Percentiles rank a stretch among this genome's conserved stretches.
Evolutionary conservation across 2,329 filamentous ascomycete species (phyloP).

Genomic region (Trichoderma harzianum): DNA sequence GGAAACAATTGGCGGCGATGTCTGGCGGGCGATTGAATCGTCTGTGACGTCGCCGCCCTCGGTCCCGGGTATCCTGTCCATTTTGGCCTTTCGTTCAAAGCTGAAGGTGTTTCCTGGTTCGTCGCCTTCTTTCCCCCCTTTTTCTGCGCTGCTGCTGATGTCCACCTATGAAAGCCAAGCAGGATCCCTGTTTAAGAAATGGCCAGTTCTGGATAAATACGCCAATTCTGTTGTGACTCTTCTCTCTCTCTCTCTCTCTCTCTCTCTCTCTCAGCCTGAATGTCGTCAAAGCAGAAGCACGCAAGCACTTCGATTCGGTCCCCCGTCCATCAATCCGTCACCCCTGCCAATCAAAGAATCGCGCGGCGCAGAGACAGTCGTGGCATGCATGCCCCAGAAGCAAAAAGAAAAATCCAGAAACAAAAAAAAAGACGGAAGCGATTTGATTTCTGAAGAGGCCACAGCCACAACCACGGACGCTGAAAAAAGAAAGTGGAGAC

Average conservation of each 20-base stretch:
- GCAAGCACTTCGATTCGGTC: neutral
- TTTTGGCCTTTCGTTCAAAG: neutral
- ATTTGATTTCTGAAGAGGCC: neutral
- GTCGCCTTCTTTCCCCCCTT: neutral
- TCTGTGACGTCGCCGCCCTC: neutral
- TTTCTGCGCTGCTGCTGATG: neutral
- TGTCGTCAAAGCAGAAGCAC: neutral
- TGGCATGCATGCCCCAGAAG: neutral
- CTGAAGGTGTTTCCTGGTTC: neutral
- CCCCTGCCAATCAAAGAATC: neutral
- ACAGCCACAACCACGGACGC: neutral
- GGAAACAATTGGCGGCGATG: neutral
- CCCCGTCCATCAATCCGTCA: neutral
- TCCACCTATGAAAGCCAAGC: neutral
- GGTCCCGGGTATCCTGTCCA: neutral
- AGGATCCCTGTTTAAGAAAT: neutral
- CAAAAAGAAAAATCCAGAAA: neutral
- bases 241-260: no score
- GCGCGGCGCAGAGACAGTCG: neutral
- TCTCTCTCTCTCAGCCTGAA: neutral
- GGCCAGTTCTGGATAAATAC: neutral
- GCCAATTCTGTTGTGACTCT: neutral
- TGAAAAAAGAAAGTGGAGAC: neutral
- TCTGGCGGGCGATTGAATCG: neutral
- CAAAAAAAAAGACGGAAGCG: neutral